Evolutionary conservation across 345 rosid genomes (phyloP), one percentile per base, ranked within the genome.

Genomic region (Salix caprea): DNA sequence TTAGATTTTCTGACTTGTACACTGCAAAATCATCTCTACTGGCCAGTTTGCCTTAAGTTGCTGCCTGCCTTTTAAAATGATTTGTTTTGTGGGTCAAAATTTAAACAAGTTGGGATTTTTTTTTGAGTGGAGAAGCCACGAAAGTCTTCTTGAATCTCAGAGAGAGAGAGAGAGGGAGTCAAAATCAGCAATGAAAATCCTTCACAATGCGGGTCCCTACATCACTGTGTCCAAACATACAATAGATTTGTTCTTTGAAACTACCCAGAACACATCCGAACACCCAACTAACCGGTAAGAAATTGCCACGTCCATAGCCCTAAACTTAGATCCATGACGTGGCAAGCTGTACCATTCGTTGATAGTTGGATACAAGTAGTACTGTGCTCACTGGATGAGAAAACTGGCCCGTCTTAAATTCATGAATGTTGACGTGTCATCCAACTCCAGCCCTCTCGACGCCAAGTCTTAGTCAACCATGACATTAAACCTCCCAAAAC

Each of bases 371-470:
- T 1, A n/a, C 65, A 0, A 37, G 18, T 71, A 28, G 16, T 15
- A 5, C 14, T 14, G 36, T 21, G n/a, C 66, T 80, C 83, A 87
- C 37, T 14, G 0, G 79, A 84, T 65, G 14, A 28, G 7, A 26
- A 70, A 5, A 44, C 52, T 64, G 21, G 14, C 8, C 48, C 40
- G 85, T 90, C 85, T 87, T 85, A 79, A 85, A 83, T 84, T 85
- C 88, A 78, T 64, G 56, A 76, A 76, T 52, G 79, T 10, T 80
- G 89, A 84, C 90, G 89, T 82, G 88, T 68, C 87, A 61, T 54
- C 21, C 79, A 76, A 80, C 82, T 75, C 62, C 77, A 65, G 61
- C 2, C 65, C 69, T 69, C 23, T 72, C 79, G 21, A 65, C 78
- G 75, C 77, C 78, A 74, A 61, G 74, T 68, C 78, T 16, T 73